Percentiles rank a stretch among this genome's conserved stretches.
Conservation (phyloP, 805 yeast species). For the Candida odintsovae region DNA sequence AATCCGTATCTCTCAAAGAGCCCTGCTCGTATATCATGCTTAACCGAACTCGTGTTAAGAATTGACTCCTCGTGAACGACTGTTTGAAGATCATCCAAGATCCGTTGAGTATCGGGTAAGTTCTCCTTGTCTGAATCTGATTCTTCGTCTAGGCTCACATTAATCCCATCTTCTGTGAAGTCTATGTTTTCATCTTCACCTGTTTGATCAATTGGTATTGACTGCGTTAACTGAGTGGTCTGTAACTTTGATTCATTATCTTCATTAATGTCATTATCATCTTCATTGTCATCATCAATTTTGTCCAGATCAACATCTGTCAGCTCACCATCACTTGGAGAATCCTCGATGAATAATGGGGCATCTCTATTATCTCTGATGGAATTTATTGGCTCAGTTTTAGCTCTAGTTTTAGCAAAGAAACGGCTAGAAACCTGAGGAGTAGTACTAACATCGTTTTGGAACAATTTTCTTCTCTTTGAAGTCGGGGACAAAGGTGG, state of each 20-base stretch:
- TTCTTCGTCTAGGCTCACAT: background rate
- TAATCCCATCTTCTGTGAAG: background rate
- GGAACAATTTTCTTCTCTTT: conserved; percentile 15
- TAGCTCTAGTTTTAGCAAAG: background rate
- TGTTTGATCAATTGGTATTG: background rate
- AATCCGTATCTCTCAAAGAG: conserved; percentile 13
- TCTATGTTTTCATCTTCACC: background rate
- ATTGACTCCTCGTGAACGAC: background rate
- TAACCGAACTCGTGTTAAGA: background rate
- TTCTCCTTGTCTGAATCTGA: background rate
- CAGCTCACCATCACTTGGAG: conserved; percentile 24
- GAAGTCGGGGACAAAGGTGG: conserved; percentile 17
- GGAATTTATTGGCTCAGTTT: background rate
- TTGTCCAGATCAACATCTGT: conserved; percentile 20
- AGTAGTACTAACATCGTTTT: background rate
- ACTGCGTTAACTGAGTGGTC: background rate
- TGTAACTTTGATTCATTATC: background rate
- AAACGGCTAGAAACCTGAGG: background rate
- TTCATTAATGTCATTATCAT: background rate
- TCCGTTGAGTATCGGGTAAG: background rate
- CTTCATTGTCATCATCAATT: background rate
- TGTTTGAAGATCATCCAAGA: background rate
- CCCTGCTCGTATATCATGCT: conserved; percentile 2
- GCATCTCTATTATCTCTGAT: background rate
- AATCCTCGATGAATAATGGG: background rate